phyloP scores from a whole-genome alignment of 2,329 filamentous ascomycete species.

The Fusarium phyllophilum region DNA sequence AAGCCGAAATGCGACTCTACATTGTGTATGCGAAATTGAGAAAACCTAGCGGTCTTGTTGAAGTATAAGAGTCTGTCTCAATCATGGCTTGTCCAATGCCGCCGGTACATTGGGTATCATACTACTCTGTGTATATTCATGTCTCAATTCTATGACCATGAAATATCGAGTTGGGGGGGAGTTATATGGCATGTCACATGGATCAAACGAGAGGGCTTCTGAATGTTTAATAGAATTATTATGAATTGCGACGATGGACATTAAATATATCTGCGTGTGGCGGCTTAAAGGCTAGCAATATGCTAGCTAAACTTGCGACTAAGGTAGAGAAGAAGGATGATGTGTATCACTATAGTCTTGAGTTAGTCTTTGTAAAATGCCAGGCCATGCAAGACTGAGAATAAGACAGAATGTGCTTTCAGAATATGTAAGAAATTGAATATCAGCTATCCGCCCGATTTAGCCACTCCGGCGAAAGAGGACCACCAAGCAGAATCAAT shows the following conservation, averaged over 20 bases:
- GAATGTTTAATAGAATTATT: background rate
- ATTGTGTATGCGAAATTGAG: background rate
- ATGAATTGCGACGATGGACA: background rate
- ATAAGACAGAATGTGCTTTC: slow-evolving; percentile 57
- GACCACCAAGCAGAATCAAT: slow-evolving; percentile 88
- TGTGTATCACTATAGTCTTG: slow-evolving; percentile 29
- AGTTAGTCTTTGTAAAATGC: slow-evolving; percentile 40
- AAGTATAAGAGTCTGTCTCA: background rate
- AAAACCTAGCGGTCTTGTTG: no score
- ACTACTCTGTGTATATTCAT: background rate
- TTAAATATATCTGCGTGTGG: background rate
- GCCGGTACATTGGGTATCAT: background rate
- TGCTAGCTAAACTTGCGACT: no score
- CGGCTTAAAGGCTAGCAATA: background rate
- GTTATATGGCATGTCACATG: background rate
- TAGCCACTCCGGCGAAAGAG: slow-evolving; percentile 89
- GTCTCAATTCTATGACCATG: no score
- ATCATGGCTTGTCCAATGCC: background rate
- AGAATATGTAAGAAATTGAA: slow-evolving; percentile 99
- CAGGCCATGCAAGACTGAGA: slow-evolving; percentile 38
- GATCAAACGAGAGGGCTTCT: background rate
- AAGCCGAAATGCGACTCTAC: background rate
- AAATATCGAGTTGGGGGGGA: background rate
- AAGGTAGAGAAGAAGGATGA: background rate
- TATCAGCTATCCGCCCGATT: slow-evolving; percentile 84